Evolutionary conservation across 768 basidiomycete species (phyloP), one percentile per base, ranked within the genome.

Genomic region (Boletus rubroflammeus): DNA sequence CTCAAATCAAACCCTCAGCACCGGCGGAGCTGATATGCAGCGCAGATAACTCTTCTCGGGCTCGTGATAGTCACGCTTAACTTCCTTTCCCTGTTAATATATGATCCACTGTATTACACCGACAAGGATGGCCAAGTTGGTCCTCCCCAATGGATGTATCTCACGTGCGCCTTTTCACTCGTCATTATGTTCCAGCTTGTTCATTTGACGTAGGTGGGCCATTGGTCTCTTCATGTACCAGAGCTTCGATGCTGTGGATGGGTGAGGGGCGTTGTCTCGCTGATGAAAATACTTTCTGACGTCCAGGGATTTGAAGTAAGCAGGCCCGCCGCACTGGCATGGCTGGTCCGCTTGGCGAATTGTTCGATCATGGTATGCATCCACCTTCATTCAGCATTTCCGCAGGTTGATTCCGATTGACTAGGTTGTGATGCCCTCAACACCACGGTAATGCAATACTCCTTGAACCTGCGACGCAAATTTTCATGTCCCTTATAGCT

Each of bases 311-410:
- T 41, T 44, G 3, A 59, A 93, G 96, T 15, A 98, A 98, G 70
- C 97, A 99, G 72, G 97, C 97, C 21, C 77, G 97, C 57, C 75
- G 96, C 47, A 96, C 94, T 1, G 93, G 93, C 1, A 98, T 97
- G 91, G 89, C 93, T n/a, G 92, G 97, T 5, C 96, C 96, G 25
- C 74, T 98, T 31, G 97, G 97, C 17, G 91, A 99, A 70, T 87
- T 98, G 85, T 99, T 99, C 69, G 97, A 99, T 67, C 97, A 98
- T 71, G 96, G 94, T 87, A 61, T 46, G 77, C 62, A 17, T 28
- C 34, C 10, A 29, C 17, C 3, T 48, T 39, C 25, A 13, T 13
- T 25, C 5, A 31, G 8, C n/a, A 10, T 47, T 15, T 31, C 26
- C 6, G 6, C 32, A 23, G 5, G 23, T 23, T 59, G 6, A 58